Evolutionary conservation across 225 moss, liverwort and hornwort genomes (phyloP), one percentile per base, ranked within the genome.

Genomic region (Sphagnum tenellum): DNA sequence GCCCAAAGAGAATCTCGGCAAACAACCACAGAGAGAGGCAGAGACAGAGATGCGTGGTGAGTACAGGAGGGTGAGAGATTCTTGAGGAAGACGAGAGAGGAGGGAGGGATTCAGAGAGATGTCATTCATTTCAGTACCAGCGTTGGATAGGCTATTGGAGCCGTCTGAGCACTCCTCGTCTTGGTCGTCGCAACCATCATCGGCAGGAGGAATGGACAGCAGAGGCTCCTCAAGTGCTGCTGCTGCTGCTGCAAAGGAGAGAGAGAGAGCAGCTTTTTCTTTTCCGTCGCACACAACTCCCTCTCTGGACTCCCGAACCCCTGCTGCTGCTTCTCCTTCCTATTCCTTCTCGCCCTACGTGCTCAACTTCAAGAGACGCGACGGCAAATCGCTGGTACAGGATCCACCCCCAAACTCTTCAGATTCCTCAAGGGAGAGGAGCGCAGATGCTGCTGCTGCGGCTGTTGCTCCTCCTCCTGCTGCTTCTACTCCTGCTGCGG

Each of bases 61-160:
- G 29, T 29, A 29, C 29, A 29, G 29, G 29, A 29, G 29, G 29
- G 29, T 29, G 29, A 29, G 29, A 29, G 29, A 29, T 29, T 29
- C 29, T 29, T 29, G 29, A 29, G 29, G 29, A 29, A 29, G 29
- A 29, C 29, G 29, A 29, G 29, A 29, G 29, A 29, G 29, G 29
- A 29, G 29, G 29, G 29, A 29, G 29, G 29, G 29, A 29, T 29
- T 29, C 29, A 12, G 46, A 76, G 71, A 78, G 14, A 96, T 90
- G 95, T 86, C 92, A 56, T 88, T 96, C 57, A 88, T 96, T 69
- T 92, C 88, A 59, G 78, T 90, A 60, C 79, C 92, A 64, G 86
- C 89, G 8, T 76, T 96, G 79, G 95, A 96, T 67, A 89, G 92
- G 82, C 83, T 96, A 70, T 83, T 96, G 56, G 88, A 90, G 79